Evolutionary conservation across 768 basidiomycete species (phyloP), one percentile per base, ranked within the genome.

Genomic region (Pisolithus microcarpus): DNA sequence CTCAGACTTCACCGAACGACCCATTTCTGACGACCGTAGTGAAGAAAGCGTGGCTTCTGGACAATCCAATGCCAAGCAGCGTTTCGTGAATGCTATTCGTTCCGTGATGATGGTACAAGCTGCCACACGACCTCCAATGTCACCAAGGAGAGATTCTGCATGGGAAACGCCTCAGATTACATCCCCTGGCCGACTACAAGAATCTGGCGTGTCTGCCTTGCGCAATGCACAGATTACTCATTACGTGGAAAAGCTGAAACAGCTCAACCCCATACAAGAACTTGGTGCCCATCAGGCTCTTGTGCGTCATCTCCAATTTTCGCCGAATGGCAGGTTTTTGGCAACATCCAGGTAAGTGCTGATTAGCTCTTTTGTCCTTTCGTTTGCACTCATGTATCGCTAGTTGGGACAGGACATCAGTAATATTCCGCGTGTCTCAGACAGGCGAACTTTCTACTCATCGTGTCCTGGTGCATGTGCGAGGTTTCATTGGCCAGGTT

Each of bases 241-340:
- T 11, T 65, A 76, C 11, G 65, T 74, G 21, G 72, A 75, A 39
- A 73, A 70, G 43, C 51, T 79, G 49, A 72, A 69, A 58, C 59
- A 53, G 39, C 56, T 79, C 52, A 61, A 61, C 40, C 60, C 66
- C 38, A 71, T 70, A 8, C 73, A 79, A 53, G 73, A 72, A 44
- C 56, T 75, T 45, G 68, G 62, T 19, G 71, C 72, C 18, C 78
- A 79, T 49, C 65, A 67, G 40, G 79, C 78, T 6, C 70, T 80
- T 23, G 78, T 79, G 18, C 63, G 77, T 43, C 76, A 79, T 55
- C 59, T 79, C 43, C 76, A 80, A 52, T 79, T 79, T 60, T 79
- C 79, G 13, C 79, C 78, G 5, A 73, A 77, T 55, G 78, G 78
- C 36, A 70, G 71, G 56, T 77, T 72, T 57, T 55, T 79, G 54